These are phyloP conservation scores for Excoecaria agallocha DNA, from an alignment of 345 rosid genomes.

Conservation along the genomic window DNA sequence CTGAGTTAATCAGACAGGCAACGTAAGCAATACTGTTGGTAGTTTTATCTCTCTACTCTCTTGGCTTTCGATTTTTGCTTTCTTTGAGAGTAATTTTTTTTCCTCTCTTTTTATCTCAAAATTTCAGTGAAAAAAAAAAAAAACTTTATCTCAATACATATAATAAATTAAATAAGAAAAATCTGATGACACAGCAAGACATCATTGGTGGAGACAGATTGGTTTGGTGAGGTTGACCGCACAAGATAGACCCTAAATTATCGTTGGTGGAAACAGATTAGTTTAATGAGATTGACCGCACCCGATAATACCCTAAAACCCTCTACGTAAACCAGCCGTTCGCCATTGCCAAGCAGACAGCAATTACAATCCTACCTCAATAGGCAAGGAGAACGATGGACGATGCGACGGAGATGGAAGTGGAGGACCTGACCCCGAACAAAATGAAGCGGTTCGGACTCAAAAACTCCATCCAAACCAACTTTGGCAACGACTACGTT, in stretches of 20 bases:
- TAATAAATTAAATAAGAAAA: background rate
- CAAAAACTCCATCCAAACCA: slow-evolving; percentile 73
- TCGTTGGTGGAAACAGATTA: background rate
- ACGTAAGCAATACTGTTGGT: too few species aligned
- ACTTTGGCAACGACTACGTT: slow-evolving; percentile 80
- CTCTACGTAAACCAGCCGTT: background rate
- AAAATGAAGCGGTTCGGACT: slow-evolving; percentile 56
- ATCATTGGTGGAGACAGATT: background rate
- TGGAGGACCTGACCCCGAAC: slow-evolving; percentile 35
- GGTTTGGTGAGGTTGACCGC: background rate
- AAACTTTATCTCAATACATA: background rate
- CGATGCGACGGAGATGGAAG: slow-evolving; percentile 55
- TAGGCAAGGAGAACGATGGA: slow-evolving; percentile 24
- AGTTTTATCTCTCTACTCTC: too few species aligned
- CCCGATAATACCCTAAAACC: slow-evolving; percentile 19
- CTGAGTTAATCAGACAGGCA: too few species aligned
- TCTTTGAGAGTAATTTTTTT: too few species aligned
- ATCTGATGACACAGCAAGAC: background rate
- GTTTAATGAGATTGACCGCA: background rate
- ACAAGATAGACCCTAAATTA: slow-evolving; percentile 15
- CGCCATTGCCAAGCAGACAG: background rate
- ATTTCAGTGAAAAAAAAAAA: too few species aligned
- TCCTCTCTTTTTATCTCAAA: too few species aligned
- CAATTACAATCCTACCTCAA: background rate
- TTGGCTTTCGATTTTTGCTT: too few species aligned